These are phyloP conservation scores for Metarhizium guizhouense DNA, from an alignment of 2,329 filamentous ascomycete genomes.

Conservation along the genomic window DNA sequence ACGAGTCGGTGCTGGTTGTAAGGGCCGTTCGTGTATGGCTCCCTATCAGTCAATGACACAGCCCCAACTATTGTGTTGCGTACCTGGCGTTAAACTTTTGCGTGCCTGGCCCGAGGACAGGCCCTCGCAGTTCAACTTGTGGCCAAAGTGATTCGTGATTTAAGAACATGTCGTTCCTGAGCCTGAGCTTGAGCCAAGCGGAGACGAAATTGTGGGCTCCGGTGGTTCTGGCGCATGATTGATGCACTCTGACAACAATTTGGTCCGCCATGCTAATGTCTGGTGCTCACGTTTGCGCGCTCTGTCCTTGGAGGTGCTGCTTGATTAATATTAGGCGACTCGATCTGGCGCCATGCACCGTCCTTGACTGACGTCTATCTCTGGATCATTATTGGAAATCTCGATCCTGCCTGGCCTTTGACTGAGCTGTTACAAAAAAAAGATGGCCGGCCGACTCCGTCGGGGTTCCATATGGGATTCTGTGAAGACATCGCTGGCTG, in stretches of 20 bases:
- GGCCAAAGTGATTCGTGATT: background rate
- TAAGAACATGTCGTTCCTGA: background rate
- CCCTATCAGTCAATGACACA: background rate
- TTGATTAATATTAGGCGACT: background rate
- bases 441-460: background rate
- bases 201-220: background rate
- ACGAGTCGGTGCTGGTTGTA: background rate
- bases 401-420: background rate
- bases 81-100: background rate
- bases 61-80: background rate
- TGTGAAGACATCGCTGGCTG: background rate
- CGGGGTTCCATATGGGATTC: background rate
- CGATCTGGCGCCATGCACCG: background rate
- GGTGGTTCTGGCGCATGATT: background rate
- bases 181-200: background rate
- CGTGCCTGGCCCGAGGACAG: background rate
- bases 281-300: background rate
- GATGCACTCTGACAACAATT: background rate
- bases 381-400: background rate
- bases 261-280: background rate
- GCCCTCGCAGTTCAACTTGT: background rate
- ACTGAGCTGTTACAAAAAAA: background rate
- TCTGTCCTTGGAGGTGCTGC: background rate
- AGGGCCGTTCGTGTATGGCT: background rate
- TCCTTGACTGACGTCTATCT: background rate